A percentile compares a stretch with the other conserved stretches of the same genome.
Conservation (phyloP, 768 basidiomycete genomes). For the Pleurotus giganteus region DNA sequence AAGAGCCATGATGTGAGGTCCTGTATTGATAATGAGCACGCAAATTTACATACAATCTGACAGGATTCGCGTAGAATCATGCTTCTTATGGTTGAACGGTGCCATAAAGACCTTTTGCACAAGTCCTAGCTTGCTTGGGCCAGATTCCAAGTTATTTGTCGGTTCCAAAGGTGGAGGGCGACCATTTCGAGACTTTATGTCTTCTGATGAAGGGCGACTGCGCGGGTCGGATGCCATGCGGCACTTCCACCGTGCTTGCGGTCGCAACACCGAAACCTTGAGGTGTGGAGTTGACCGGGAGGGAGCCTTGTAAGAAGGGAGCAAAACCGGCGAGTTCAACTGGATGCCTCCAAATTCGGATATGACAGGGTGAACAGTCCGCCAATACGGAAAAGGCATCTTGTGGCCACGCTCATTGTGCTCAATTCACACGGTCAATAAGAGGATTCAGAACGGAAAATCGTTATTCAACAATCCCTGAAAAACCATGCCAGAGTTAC, state of each 20-base stretch:
- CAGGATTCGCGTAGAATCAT: constrained; percentile 69
- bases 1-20: neutral
- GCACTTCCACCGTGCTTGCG: constrained; percentile 4
- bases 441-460: neutral
- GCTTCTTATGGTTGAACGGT: constrained; percentile 67
- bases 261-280: neutral
- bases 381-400: neutral
- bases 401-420: neutral
- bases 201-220: constrained; percentile 27
- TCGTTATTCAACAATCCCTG: neutral
- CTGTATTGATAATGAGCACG: constrained; percentile 4
- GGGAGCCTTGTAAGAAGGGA: neutral
- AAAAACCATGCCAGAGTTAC: constrained; percentile 1
- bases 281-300: neutral
- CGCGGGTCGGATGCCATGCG: constrained; percentile 37
- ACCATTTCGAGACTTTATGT: constrained; percentile 32
- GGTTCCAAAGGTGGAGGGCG: constrained; percentile 34
- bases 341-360: neutral
- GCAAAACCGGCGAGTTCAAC: constrained; percentile 2
- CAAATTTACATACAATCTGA: constrained; percentile 62
- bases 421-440: neutral
- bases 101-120: constrained; percentile 71
- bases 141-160: constrained; percentile 30
- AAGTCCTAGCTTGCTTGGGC: constrained; percentile 51
- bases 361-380: constrained; percentile 1